phyloP scores from a whole-genome alignment of 345 rosid genomes.

The Euphorbia lathyris region DNA sequence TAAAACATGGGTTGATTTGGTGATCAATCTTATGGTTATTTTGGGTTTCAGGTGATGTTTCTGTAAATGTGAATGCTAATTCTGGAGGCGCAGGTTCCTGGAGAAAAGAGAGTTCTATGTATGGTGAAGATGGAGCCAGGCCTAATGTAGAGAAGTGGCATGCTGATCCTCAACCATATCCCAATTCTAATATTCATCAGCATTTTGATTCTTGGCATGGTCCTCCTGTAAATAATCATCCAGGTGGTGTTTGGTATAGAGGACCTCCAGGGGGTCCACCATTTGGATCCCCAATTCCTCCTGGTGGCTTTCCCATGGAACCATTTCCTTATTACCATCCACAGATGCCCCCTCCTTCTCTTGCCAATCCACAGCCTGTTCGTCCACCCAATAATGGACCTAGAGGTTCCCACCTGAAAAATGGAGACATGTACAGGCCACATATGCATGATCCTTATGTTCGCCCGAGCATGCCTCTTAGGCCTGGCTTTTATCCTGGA shows the following conservation, averaged over 20 bases:
- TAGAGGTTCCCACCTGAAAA: constrained; percentile 63
- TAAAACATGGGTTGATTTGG: background rate
- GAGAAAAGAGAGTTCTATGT: constrained; percentile 60
- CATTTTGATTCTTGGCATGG: constrained; percentile 79
- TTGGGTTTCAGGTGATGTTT: constrained; percentile 37
- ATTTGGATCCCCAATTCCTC: constrained; percentile 68
- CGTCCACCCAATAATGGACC: constrained; percentile 67
- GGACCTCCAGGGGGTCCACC: constrained; percentile 80
- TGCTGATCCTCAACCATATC: constrained; percentile 54
- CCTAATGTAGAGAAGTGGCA: constrained; percentile 64
- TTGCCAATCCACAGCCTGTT: constrained; percentile 49
- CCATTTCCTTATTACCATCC: constrained; percentile 77
- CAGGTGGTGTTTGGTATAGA: constrained; percentile 87
- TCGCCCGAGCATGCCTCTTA: constrained; percentile 74
- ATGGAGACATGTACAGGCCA: constrained; percentile 76
- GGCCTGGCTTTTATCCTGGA: constrained; percentile 85
- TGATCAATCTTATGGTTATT: background rate
- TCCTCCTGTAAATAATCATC: constrained; percentile 77
- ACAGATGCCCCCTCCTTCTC: constrained; percentile 54
- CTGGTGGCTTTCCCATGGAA: constrained; percentile 82
- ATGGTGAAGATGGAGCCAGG: constrained; percentile 56
- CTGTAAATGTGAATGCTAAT: constrained; percentile 38
- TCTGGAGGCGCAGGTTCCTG: constrained; percentile 48
- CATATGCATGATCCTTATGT: constrained; percentile 72
- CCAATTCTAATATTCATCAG: constrained; percentile 52